phyloP scores from a whole-genome alignment of 768 basidiomycete species.

The Astraeus odoratus region DNA sequence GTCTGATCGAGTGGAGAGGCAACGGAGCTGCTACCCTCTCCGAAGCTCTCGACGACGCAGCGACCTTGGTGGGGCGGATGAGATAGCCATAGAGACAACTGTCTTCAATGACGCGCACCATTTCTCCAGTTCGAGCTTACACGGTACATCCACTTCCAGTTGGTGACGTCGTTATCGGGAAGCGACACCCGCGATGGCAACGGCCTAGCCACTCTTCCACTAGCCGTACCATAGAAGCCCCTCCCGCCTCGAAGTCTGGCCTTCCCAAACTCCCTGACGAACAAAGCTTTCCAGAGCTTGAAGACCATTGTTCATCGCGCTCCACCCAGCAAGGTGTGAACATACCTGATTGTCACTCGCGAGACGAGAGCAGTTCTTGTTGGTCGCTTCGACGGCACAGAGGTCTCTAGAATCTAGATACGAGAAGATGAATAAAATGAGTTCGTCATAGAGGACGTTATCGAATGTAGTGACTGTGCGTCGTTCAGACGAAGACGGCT shows the following conservation, averaged over 20 bases:
- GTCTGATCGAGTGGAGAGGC: neutral
- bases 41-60: slow-evolving; percentile 40
- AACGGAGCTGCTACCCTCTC: slow-evolving; percentile 7
- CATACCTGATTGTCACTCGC: slow-evolving; percentile 59
- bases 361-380: slow-evolving; percentile 60
- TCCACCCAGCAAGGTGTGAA: slow-evolving; percentile 7
- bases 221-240: slow-evolving; percentile 50
- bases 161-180: slow-evolving; percentile 30
- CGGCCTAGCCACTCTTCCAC: slow-evolving; percentile 52
- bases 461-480: slow-evolving; percentile 38
- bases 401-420: slow-evolving; percentile 62
- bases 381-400: slow-evolving; percentile 55
- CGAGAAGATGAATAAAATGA: slow-evolving; percentile 68
- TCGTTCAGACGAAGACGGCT: slow-evolving; percentile 8
- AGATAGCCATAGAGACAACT: slow-evolving; percentile 12
- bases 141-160: slow-evolving; percentile 87
- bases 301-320: slow-evolving; percentile 4
- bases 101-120: slow-evolving; percentile 38
- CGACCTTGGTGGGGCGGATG: slow-evolving; percentile 44
- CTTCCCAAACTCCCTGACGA: slow-evolving; percentile 58
- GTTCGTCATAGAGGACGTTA: slow-evolving; percentile 63
- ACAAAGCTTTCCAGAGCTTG: slow-evolving; percentile 65
- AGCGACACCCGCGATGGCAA: slow-evolving; percentile 45
- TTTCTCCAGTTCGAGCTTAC: slow-evolving; percentile 78
- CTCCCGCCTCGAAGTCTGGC: slow-evolving; percentile 59